A percentile compares a stretch with the other conserved stretches of the same genome.
These are phyloP conservation scores for Quercus glauca DNA, from an alignment of 306 rosid genomes.

Conservation along the genomic window DNA sequence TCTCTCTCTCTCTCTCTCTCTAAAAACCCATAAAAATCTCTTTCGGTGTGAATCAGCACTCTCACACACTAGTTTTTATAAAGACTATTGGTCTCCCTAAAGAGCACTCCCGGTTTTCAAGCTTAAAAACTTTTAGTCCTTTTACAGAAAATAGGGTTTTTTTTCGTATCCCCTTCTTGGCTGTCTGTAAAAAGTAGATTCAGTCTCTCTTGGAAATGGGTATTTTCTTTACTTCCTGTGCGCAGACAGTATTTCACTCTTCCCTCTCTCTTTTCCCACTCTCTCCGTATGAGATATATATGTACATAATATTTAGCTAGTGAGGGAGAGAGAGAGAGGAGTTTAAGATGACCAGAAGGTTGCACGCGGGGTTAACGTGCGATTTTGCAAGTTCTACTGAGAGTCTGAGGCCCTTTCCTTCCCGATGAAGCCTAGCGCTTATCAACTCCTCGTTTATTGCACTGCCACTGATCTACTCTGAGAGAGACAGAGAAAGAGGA, in stretches of 20 bases:
- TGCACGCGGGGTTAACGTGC: conserved; percentile 56
- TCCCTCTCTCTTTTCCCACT: not conserved
- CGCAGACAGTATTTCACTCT: conserved; percentile 4
- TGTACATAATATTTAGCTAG: not conserved
- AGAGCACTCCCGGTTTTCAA: conserved; percentile 51
- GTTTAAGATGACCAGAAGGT: not conserved
- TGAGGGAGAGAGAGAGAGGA: conserved; percentile 21
- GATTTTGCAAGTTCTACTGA: conserved; percentile 44
- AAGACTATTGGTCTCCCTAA: conserved; percentile 16
- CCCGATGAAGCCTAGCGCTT: conserved; percentile 42
- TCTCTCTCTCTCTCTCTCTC: conserved; percentile 2
- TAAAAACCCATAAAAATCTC: conserved; percentile 4
- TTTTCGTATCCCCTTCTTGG: not conserved
- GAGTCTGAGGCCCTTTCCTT: conserved; percentile 44
- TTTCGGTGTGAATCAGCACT: not conserved
- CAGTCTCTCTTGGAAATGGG: conserved; percentile 48
- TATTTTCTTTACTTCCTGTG: conserved; percentile 16
- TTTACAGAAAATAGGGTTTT: conserved; percentile 29
- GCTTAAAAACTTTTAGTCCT: conserved; percentile 26
- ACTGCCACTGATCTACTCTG: conserved; percentile 20
- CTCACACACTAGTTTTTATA: not conserved
- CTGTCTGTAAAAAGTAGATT: conserved; percentile 30
- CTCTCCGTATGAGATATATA: not conserved
- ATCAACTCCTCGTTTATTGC: conserved; percentile 39
- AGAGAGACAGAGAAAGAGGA: too few relatives aligned